These are phyloP conservation scores for Hericium coralloides DNA, from an alignment of 768 basidiomycete species.

Conservation along the genomic window DNA sequence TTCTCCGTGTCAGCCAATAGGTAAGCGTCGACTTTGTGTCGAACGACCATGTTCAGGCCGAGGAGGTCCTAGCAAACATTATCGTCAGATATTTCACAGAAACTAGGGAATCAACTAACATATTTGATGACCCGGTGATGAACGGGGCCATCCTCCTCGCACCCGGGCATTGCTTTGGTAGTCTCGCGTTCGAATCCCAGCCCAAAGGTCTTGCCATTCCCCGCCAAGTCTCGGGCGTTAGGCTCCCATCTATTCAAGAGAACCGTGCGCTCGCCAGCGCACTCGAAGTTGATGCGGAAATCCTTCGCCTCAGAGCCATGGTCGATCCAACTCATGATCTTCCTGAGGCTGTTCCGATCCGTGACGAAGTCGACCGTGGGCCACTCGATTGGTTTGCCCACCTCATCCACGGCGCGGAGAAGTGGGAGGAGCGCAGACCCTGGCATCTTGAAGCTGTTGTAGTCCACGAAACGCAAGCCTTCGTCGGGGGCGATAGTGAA, in stretches of 20 bases:
- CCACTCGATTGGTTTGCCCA: conserved; percentile 27
- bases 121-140: conserved; percentile 59
- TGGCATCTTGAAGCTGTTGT: conserved; percentile 41
- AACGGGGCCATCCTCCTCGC: conserved; percentile 36
- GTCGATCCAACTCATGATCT: conserved; percentile 48
- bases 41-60: conserved; percentile 48
- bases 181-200: conserved; percentile 53
- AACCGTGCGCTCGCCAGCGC: conserved; percentile 50
- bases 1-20: not conserved
- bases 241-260: conserved; percentile 55
- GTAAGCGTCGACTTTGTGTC: conserved; percentile 42
- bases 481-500: conserved; percentile 46
- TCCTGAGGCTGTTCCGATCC: conserved; percentile 59
- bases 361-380: conserved; percentile 38
- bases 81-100: not conserved
- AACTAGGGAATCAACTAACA: conserved; percentile 23
- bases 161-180: conserved; percentile 40
- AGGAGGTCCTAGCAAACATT: conserved; percentile 38
- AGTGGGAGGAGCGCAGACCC: conserved; percentile 41
- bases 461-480: conserved; percentile 43
- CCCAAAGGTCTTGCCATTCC: conserved; percentile 36
- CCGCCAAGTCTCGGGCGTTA: conserved; percentile 17
- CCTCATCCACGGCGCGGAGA: conserved; percentile 46
- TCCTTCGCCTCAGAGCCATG: conserved; percentile 27
- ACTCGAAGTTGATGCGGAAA: conserved; percentile 65